Conservation (phyloP, 208 protist genomes). For the Endotrypanum monterogeii region DNA sequence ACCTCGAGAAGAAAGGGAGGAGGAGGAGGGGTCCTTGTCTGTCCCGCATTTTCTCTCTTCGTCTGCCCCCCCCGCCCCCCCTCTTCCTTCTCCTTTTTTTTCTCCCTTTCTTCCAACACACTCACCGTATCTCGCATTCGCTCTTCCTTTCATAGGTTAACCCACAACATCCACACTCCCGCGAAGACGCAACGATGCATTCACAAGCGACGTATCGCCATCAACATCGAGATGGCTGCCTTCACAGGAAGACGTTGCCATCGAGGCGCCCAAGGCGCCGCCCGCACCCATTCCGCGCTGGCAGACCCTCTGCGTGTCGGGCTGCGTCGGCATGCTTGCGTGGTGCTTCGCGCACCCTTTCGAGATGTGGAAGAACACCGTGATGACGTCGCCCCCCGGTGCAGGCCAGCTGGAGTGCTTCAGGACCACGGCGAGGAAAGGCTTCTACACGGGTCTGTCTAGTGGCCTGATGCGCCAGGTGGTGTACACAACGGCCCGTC, state of each 20-base stretch:
- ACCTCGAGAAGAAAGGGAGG: too few relatives aligned
- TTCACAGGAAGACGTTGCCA: neutral
- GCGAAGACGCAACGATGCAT: too few relatives aligned
- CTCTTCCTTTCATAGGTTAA: too few relatives aligned
- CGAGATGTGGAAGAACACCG: slow-evolving; percentile 94
- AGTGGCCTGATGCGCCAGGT: slow-evolving; percentile 86
- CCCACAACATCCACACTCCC: too few relatives aligned
- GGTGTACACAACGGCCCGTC: slow-evolving; percentile 88
- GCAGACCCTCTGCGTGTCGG: slow-evolving; percentile 77
- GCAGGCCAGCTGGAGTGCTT: slow-evolving; percentile 53
- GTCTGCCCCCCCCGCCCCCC: too few relatives aligned
- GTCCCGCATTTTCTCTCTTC: too few relatives aligned
- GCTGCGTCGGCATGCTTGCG: slow-evolving; percentile 81
- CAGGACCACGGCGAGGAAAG: slow-evolving; percentile 50
- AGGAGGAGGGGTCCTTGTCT: too few relatives aligned
- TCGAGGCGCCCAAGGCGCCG: slow-evolving; percentile 2
- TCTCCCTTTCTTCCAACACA: too few relatives aligned
- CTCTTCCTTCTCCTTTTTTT: too few relatives aligned
- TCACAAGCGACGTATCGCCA: too few relatives aligned
- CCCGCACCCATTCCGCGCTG: slow-evolving; percentile 40
- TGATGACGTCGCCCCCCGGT: slow-evolving; percentile 73
- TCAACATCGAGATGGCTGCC: too few relatives aligned
- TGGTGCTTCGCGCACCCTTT: slow-evolving; percentile 93
- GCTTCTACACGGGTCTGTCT: slow-evolving; percentile 84
- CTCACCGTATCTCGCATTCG: too few relatives aligned